These are phyloP conservation scores for Penicillium odoratum DNA, from an alignment of 495 filamentous ascomycete genomes.

Conservation along the genomic window DNA sequence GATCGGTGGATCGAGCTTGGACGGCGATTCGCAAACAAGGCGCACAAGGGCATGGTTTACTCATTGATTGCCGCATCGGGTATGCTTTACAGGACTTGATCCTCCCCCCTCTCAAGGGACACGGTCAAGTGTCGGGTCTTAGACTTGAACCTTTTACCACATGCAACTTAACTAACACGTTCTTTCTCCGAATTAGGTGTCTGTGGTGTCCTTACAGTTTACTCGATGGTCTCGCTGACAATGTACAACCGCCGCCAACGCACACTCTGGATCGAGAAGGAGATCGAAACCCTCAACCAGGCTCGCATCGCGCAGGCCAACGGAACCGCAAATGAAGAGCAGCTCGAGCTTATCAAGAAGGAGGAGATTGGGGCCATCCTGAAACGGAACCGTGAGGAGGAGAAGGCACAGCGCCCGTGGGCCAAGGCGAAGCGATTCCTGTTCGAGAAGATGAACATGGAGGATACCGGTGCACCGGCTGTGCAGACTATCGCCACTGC, in stretches of 20 bases:
- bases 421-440: constrained; percentile 44
- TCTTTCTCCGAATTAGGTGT: constrained; percentile 53
- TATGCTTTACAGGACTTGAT: constrained; percentile 36
- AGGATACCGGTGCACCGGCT: constrained; percentile 36
- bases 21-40: constrained; percentile 74
- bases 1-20: constrained; percentile 70
- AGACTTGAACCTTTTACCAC: neutral
- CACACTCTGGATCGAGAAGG: constrained; percentile 62
- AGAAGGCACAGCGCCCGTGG: constrained; percentile 45
- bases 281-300: constrained; percentile 59
- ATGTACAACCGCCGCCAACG: constrained; percentile 76
- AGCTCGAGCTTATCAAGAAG: constrained; percentile 54
- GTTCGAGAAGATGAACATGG: constrained; percentile 49
- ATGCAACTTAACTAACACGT: neutral
- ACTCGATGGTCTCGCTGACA: constrained; percentile 83
- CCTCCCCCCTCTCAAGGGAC: neutral
- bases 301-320: constrained; percentile 61
- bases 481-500: constrained; percentile 14
- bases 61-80: constrained; percentile 77
- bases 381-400: constrained; percentile 46
- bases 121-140: too few species aligned
- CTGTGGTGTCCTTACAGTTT: constrained; percentile 70
- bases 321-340: constrained; percentile 58
- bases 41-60: constrained; percentile 75
- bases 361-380: constrained; percentile 55